phyloP scores from a whole-genome alignment of 2,329 filamentous ascomycete species.

The Cladosporium velox region DNA sequence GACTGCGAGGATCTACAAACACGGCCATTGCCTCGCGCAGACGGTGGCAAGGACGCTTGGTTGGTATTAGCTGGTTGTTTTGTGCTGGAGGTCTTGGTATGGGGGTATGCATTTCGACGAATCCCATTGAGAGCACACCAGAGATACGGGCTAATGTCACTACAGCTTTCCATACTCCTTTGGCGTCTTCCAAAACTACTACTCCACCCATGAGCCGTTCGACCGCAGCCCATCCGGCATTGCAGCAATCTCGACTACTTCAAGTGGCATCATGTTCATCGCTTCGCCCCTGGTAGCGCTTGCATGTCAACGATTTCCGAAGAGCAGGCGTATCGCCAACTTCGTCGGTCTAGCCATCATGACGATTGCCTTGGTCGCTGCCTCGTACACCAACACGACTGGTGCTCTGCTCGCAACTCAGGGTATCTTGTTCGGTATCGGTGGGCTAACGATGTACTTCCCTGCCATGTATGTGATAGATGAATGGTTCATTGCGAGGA shows the following conservation, averaged over 20 bases:
- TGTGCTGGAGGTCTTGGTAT: slow-evolving; percentile 32
- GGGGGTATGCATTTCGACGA: slow-evolving; percentile 21
- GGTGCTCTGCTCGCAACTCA: slow-evolving; percentile 43
- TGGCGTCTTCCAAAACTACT: slow-evolving; percentile 33
- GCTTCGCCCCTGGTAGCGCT: slow-evolving; percentile 45
- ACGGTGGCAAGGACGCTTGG: slow-evolving; percentile 45
- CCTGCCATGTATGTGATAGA: slow-evolving; percentile 54
- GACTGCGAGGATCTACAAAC: slow-evolving; percentile 19
- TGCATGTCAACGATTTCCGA: slow-evolving; percentile 42
- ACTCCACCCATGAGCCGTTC: slow-evolving; percentile 29
- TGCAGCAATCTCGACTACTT: slow-evolving; percentile 49
- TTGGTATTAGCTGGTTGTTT: slow-evolving; percentile 52
- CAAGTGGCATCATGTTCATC: slow-evolving; percentile 52
- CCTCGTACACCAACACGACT: slow-evolving; percentile 40
- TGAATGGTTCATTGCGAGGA: slow-evolving; percentile 56
- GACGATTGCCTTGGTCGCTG: slow-evolving; percentile 39
- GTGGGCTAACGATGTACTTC: slow-evolving; percentile 55
- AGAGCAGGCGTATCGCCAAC: slow-evolving; percentile 39
- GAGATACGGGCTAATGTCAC: neutral
- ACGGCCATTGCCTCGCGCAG: slow-evolving; percentile 37
- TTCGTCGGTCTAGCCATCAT: slow-evolving; percentile 42
- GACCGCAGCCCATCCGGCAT: slow-evolving; percentile 35
- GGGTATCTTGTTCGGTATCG: slow-evolving; percentile 45
- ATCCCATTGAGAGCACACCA: neutral
- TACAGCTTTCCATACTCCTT: slow-evolving; percentile 29